Base-by-base conservation (phyloP, 495 filamentous ascomycete species). In the Aspergillus homomorphus region DNA sequence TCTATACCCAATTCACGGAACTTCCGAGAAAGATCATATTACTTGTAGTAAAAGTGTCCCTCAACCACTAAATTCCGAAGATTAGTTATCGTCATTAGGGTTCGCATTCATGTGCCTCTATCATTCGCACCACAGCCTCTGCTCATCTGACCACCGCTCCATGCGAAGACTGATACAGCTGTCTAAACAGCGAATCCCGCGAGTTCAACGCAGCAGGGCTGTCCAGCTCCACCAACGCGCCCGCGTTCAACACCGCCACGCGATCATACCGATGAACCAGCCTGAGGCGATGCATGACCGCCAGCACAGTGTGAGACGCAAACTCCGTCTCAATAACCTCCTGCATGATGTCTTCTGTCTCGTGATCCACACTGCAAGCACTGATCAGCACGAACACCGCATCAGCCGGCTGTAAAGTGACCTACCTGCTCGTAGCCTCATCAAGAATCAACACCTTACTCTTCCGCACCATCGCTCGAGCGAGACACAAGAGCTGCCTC, bases 261-360 rank as follows among this genome's bases (percentile, higher is more conserved):
- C 58, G 55, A 59, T 76, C 68, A 33, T 56, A 70, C 49, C 62
- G 53, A 12, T 62, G 10, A 33, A 76, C 66, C 1, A 67, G 66
- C 10, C 60, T 49, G 14, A 74, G 42, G 3, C 69, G 66, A 63
- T 76, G 73, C 10, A 72, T 68, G 48, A 76, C 67, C n/a, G 56
- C 42, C 1, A 76, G 10, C 22, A 73, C 43, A 8, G 73, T 76
- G 18, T 48, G 45, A 18, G 54, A 45, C 18, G 62, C 61, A 50
- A 76, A 71, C n/a, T 62, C 61, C 4, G 21, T 33, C 16, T 56
- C 48, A n/a, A 75, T 67, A 10, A 64, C 54, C 2, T 51, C 14
- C 53, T 73, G 69, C 28, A 75, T 72, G n/a, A 59, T 10, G 2
- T 21, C 22, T 26, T 74, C 70, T 0, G 70, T 69, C 10, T 57